Percentiles rank a stretch among this genome's conserved stretches.
phyloP scores from a whole-genome alignment of 805 yeast species.

The Kockiozyma suomiensis region DNA sequence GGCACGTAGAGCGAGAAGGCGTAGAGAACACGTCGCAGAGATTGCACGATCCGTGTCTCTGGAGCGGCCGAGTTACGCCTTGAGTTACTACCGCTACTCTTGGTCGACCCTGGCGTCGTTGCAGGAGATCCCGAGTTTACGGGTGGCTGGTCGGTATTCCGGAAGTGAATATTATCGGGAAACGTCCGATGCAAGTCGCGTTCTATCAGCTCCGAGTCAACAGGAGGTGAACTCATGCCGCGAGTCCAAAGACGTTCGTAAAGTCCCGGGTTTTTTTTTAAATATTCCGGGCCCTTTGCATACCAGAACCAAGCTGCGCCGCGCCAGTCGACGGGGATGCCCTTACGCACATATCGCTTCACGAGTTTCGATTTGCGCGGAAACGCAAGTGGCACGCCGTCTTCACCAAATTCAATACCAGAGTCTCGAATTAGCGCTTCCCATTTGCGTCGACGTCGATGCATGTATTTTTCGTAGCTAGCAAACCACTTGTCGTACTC shows the following conservation, averaged over 20 bases:
- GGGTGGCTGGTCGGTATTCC: slow-evolving; percentile 41
- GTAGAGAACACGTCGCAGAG: slow-evolving; percentile 76
- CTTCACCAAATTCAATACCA: slow-evolving; percentile 56
- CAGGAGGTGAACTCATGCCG: slow-evolving; percentile 57
- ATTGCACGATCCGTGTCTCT: slow-evolving; percentile 67
- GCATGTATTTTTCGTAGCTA: slow-evolving; percentile 63
- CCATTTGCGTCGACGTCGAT: slow-evolving; percentile 79
- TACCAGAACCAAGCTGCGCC: slow-evolving; percentile 97
- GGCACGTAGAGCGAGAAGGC: slow-evolving; percentile 88
- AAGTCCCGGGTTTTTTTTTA: slow-evolving; percentile 60
- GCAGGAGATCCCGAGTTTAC: not conserved
- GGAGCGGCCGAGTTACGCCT: slow-evolving; percentile 35
- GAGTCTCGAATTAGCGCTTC: slow-evolving; percentile 60
- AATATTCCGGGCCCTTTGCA: slow-evolving; percentile 75
- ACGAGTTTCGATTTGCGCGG: slow-evolving; percentile 80
- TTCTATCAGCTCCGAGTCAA: slow-evolving; percentile 90
- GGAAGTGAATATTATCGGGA: slow-evolving; percentile 87
- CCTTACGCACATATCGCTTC: slow-evolving; percentile 81
- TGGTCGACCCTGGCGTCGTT: slow-evolving; percentile 7
- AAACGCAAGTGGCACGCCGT: slow-evolving; percentile 61
- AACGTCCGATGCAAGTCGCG: slow-evolving; percentile 92
- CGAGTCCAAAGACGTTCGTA: slow-evolving; percentile 69
- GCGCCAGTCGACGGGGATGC: slow-evolving; percentile 96
- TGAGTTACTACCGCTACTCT: slow-evolving; percentile 3
- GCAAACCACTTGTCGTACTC: slow-evolving; percentile 78